phyloP scores from a whole-genome alignment of 1,284 basidiomycete genomes.

The Ustilago trichophora region DNA sequence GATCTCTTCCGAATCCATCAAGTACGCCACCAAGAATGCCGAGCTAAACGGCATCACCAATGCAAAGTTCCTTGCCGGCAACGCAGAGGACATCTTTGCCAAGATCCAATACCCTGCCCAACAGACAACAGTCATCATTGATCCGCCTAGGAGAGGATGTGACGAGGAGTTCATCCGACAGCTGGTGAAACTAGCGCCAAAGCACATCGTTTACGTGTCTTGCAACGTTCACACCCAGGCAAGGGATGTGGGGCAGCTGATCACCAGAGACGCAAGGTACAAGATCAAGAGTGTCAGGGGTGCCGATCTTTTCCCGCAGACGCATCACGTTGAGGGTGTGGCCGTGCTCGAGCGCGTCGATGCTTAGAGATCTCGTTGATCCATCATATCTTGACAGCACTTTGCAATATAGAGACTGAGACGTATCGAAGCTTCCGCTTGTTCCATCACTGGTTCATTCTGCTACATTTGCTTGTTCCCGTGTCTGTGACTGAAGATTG shows the following conservation, averaged over 20 bases:
- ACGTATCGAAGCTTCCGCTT: no score
- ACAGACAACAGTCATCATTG: slow-evolving; percentile 72
- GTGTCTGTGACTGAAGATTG: background rate
- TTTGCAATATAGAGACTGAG: no score
- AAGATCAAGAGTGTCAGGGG: slow-evolving; percentile 60
- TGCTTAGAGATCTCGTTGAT: no score
- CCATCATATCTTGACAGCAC: no score
- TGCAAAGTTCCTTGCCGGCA: slow-evolving; percentile 71
- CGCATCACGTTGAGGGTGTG: slow-evolving; percentile 65
- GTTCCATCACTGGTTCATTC: no score
- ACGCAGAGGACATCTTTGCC: slow-evolving; percentile 71
- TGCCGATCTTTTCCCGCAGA: slow-evolving; percentile 66
- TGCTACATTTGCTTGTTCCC: no score
- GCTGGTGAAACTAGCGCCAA: slow-evolving; percentile 56
- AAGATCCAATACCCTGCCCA: slow-evolving; percentile 74
- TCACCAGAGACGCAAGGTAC: slow-evolving; percentile 49
- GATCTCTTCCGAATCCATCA: slow-evolving; percentile 77
- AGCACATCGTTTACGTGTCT: slow-evolving; percentile 63
- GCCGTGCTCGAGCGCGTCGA: slow-evolving; percentile 50
- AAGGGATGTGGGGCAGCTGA: slow-evolving; percentile 65
- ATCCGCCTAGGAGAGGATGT: slow-evolving; percentile 53
- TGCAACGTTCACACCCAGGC: slow-evolving; percentile 80
- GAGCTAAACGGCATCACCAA: slow-evolving; percentile 73
- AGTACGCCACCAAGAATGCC: slow-evolving; percentile 82
- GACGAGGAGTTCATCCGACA: slow-evolving; percentile 64